Conservation (phyloP, 2,329 filamentous ascomycete genomes). For the Ophiobolus disseminans region DNA sequence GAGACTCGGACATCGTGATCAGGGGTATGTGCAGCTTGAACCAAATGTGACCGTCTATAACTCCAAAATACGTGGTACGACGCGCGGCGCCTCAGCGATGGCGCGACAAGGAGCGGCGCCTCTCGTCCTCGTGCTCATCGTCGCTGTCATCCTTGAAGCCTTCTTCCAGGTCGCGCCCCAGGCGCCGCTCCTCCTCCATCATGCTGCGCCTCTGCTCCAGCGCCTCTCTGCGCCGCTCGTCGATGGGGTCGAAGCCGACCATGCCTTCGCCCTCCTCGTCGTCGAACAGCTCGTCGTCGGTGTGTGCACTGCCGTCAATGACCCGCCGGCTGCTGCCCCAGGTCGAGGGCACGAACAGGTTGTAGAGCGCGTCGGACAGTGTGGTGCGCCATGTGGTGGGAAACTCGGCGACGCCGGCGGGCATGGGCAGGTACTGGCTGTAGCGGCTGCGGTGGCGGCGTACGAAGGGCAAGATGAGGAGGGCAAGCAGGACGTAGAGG, state of each 20-base stretch:
- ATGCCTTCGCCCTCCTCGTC: conserved; percentile 57
- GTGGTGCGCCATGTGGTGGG: conserved; percentile 40
- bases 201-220: conserved; percentile 50
- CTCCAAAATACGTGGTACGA: neutral
- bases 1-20: no score
- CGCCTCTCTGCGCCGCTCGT: conserved; percentile 46
- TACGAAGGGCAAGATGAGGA: conserved; percentile 53
- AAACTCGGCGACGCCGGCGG: conserved; percentile 26
- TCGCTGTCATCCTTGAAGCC: conserved; percentile 78
- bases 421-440: conserved; percentile 53
- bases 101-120: conserved; percentile 26
- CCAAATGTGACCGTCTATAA: conserved; percentile 2
- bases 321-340: conserved; percentile 32
- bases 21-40: no score
- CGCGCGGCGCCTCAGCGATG: conserved; percentile 7
- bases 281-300: conserved; percentile 51
- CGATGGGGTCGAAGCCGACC: conserved; percentile 53
- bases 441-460: conserved; percentile 55
- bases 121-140: conserved; percentile 57
- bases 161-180: conserved; percentile 81
- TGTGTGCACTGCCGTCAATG: conserved; percentile 41
- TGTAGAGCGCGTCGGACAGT: conserved; percentile 44
- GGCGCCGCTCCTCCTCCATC: conserved; percentile 62
- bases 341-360: conserved; percentile 43
- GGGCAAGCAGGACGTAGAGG: conserved; percentile 53